phyloP scores from a whole-genome alignment of 2,329 filamentous ascomycete genomes.

The Penicillium sp. region DNA sequence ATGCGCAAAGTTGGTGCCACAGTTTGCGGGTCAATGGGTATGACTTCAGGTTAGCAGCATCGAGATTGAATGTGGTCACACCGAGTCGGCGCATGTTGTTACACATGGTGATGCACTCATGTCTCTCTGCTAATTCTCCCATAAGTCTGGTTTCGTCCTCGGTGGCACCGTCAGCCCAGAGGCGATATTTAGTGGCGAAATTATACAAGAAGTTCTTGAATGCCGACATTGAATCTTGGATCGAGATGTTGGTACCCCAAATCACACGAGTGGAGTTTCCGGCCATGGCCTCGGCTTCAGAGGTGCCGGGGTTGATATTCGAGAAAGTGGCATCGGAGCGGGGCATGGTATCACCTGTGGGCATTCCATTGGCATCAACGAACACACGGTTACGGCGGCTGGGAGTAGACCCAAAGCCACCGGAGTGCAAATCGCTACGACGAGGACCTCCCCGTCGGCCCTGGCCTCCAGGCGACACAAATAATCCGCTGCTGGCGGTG shows the following conservation, averaged over 20 bases:
- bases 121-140: slow-evolving; percentile 68
- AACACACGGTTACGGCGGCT: slow-evolving; percentile 58
- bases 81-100: slow-evolving; percentile 89
- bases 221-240: slow-evolving; percentile 78
- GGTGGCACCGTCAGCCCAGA: slow-evolving; percentile 82
- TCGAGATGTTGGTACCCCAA: slow-evolving; percentile 96
- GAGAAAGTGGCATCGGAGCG: slow-evolving; percentile 64
- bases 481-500: slow-evolving; percentile 82
- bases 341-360: slow-evolving; percentile 49
- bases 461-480: slow-evolving; percentile 64
- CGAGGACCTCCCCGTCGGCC: slow-evolving; percentile 57
- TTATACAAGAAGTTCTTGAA: slow-evolving; percentile 93
- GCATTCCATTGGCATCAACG: slow-evolving; percentile 63
- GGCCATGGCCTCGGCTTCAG: slow-evolving; percentile 83
- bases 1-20: slow-evolving; percentile 91
- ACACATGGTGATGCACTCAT: slow-evolving; percentile 80
- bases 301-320: slow-evolving; percentile 75
- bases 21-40: slow-evolving; percentile 91
- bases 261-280: slow-evolving; percentile 80
- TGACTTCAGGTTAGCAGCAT: slow-evolving; percentile 82
- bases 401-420: slow-evolving; percentile 58
- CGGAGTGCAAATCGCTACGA: slow-evolving; percentile 84
- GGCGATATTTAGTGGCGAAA: slow-evolving; percentile 88
- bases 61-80: slow-evolving; percentile 78
- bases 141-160: slow-evolving; percentile 69